These are phyloP conservation scores for Kodamaea ohmeri DNA, from an alignment of 1,139 yeast genomes.

Conservation along the genomic window DNA sequence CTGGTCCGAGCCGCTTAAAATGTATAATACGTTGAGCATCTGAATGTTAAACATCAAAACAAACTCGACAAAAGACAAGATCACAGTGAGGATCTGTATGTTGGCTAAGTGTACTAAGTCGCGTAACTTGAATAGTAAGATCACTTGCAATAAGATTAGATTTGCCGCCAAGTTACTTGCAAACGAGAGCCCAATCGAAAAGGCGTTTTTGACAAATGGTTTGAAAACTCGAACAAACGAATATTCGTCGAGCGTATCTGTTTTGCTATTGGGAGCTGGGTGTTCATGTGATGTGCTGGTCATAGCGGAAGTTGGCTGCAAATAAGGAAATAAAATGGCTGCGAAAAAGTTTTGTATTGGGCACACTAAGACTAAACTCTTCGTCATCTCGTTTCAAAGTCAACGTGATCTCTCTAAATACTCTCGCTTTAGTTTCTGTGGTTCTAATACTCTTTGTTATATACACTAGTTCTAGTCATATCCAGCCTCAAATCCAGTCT, in stretches of 20 bases:
- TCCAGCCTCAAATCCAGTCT: too few species aligned
- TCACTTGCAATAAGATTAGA: constrained; percentile 9
- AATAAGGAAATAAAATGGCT: background rate
- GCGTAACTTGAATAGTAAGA: constrained; percentile 10
- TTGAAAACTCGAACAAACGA: background rate
- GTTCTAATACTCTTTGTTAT: too few species aligned
- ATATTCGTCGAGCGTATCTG: too few species aligned
- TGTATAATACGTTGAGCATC: constrained; percentile 4
- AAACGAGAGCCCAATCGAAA: background rate
- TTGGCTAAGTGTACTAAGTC: constrained; percentile 3
- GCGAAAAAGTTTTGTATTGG: too few species aligned
- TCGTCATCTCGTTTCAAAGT: background rate
- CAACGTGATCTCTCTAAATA: background rate
- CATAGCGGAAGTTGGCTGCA: too few species aligned
- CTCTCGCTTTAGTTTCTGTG: background rate
- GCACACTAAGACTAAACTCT: background rate
- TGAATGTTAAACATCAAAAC: constrained; percentile 5
- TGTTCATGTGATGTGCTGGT: too few species aligned
- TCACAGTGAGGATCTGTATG: background rate
- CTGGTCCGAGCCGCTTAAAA: constrained; percentile 3
- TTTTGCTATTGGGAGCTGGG: too few species aligned
- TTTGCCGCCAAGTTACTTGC: constrained; percentile 1
- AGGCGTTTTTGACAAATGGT: background rate
- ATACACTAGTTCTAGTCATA: too few species aligned
- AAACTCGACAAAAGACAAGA: constrained; percentile 5